phyloP scores from a whole-genome alignment of 371 early-diverging fungal species.

The Mucor circinelloides region DNA sequence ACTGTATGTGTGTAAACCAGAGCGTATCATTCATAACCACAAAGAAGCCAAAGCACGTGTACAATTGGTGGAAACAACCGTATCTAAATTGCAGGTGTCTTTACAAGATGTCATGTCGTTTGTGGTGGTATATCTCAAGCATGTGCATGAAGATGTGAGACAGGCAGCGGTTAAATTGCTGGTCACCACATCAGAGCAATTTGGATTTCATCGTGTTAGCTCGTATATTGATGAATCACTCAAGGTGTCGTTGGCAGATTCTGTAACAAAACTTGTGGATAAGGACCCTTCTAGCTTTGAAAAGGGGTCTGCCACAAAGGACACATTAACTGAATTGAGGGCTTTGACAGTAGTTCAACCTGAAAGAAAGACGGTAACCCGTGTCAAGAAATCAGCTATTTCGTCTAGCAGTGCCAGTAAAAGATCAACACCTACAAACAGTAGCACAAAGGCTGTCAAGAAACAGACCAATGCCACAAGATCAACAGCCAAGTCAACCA shows the following conservation, averaged over 20 bases:
- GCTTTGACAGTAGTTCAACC: slow-evolving; percentile 15
- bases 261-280: slow-evolving; percentile 35
- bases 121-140: slow-evolving; percentile 61
- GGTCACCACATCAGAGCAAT: slow-evolving; percentile 49
- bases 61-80: slow-evolving; percentile 57
- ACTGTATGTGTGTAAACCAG: slow-evolving; percentile 50
- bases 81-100: slow-evolving; percentile 40
- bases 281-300: slow-evolving; percentile 10
- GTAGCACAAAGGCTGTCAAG: background rate
- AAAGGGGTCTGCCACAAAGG: slow-evolving; percentile 13
- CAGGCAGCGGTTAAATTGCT: slow-evolving; percentile 65
- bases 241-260: slow-evolving; percentile 31
- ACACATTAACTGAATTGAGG: slow-evolving; percentile 19
- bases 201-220: slow-evolving; percentile 36
- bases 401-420: background rate
- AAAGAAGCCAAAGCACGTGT: slow-evolving; percentile 46
- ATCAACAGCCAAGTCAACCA: background rate
- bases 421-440: background rate
- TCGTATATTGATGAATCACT: slow-evolving; percentile 35
- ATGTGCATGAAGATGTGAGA: slow-evolving; percentile 69
- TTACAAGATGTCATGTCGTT: slow-evolving; percentile 61
- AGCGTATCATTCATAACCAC: slow-evolving; percentile 39
- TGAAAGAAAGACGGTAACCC: slow-evolving; percentile 1
- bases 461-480: background rate
- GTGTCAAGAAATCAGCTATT: background rate